These are phyloP conservation scores for Fusarium bulbicola DNA, from an alignment of 2,329 filamentous ascomycete species.

Conservation along the genomic window DNA sequence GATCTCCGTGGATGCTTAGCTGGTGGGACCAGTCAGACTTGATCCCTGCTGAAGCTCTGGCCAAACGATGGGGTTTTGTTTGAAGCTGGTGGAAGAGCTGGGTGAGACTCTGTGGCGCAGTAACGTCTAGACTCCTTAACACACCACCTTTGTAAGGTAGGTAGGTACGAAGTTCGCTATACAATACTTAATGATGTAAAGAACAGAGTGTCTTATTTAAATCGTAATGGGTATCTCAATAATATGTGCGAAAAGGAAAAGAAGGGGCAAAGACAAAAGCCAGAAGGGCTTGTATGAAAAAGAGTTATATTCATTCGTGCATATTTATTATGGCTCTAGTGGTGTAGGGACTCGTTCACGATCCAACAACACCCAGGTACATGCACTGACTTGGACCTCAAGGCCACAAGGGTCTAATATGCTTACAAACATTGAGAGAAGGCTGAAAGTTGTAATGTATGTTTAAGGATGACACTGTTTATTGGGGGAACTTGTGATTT, in stretches of 20 bases:
- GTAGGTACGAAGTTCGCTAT: background rate
- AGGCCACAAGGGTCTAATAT: too few relatives aligned
- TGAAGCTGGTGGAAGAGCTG: background rate
- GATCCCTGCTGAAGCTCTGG: constrained; percentile 34
- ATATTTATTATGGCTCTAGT: background rate
- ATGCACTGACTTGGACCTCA: background rate
- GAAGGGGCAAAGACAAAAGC: background rate
- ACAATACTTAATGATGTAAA: background rate
- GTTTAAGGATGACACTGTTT: background rate
- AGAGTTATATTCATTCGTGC: background rate
- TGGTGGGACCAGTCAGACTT: background rate
- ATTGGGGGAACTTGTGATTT: background rate
- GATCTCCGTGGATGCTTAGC: background rate
- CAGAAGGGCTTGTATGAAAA: background rate
- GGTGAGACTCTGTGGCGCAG: constrained; percentile 11
- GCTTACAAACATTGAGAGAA: too few relatives aligned
- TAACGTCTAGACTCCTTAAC: background rate
- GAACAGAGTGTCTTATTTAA: background rate
- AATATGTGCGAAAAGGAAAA: background rate
- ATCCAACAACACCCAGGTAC: background rate
- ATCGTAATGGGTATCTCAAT: background rate
- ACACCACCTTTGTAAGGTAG: background rate
- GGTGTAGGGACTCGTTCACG: background rate
- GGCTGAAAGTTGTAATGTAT: too few relatives aligned
- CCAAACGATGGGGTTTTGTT: constrained; percentile 14